These are phyloP conservation scores for Cladophialophora carrionii DNA, from an alignment of 2,329 filamentous ascomycete genomes.

Conservation along the genomic window DNA sequence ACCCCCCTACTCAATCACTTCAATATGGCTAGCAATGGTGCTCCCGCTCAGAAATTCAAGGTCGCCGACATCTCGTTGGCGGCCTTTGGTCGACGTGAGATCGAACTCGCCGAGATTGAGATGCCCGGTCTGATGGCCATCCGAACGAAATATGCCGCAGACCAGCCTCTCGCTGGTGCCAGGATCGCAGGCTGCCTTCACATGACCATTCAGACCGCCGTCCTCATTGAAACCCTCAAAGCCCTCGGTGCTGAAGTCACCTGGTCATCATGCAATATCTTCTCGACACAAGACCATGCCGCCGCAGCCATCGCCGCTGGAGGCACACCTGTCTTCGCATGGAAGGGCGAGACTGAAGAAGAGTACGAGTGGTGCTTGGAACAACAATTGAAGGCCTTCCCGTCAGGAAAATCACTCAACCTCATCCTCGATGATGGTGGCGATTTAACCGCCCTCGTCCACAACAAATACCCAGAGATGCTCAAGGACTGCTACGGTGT, in stretches of 20 bases:
- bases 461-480: constrained; percentile 98
- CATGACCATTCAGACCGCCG: constrained; percentile 99
- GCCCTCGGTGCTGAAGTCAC: constrained; percentile 96
- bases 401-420: constrained; percentile 95
- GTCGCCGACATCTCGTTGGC: constrained; percentile 97
- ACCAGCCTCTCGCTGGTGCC: constrained; percentile 92
- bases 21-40: constrained; percentile 48
- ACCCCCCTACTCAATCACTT: no score
- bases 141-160: constrained; percentile 82
- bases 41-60: constrained; percentile 93
- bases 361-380: constrained; percentile 99
- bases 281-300: constrained; percentile 98
- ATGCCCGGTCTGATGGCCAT: constrained; percentile 99
- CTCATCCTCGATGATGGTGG: constrained; percentile 98
- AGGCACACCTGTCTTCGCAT: constrained; percentile 84
- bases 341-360: constrained; percentile 96
- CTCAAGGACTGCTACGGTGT: constrained; percentile 98
- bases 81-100: constrained; percentile 98
- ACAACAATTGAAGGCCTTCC: constrained; percentile 96
- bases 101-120: constrained; percentile 92
- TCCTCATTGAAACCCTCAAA: constrained; percentile 96
- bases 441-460: constrained; percentile 93
- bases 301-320: constrained; percentile 94
- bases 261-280: constrained; percentile 99
- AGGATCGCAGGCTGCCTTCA: constrained; percentile 97